phyloP scores from a whole-genome alignment of 345 rosid genomes.

The Camelina hispida region DNA sequence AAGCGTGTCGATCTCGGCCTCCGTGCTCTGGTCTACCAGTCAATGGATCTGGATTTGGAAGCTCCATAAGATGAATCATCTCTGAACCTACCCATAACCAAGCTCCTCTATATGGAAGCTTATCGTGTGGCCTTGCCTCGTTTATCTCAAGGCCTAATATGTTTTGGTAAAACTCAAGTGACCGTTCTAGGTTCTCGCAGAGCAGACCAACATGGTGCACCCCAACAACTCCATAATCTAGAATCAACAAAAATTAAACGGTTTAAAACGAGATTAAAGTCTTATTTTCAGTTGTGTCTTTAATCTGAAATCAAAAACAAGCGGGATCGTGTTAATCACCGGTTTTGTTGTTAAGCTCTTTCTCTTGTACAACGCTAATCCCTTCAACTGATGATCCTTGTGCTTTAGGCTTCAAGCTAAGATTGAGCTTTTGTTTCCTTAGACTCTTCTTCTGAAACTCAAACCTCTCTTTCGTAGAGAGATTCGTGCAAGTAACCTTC shows the following conservation, averaged over 20 bases:
- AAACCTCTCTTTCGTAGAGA: slow-evolving; percentile 35
- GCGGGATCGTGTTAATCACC: slow-evolving; percentile 46
- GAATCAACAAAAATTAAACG: slow-evolving; percentile 7
- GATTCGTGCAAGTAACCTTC: slow-evolving; percentile 33
- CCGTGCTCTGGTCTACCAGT: slow-evolving; percentile 91
- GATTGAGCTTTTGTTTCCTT: slow-evolving; percentile 41
- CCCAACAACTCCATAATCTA: slow-evolving; percentile 86
- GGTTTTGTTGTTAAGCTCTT: slow-evolving; percentile 51
- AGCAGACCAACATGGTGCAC: slow-evolving; percentile 91
- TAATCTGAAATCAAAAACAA: not conserved
- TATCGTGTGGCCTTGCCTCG: slow-evolving; percentile 91
- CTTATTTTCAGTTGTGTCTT: not conserved
- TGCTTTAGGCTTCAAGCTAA: slow-evolving; percentile 50
- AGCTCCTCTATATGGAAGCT: slow-evolving; percentile 91
- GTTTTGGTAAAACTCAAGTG: slow-evolving; percentile 85
- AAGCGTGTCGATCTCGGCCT: slow-evolving; percentile 92
- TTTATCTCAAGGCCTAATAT: slow-evolving; percentile 87
- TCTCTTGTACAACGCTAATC: slow-evolving; percentile 47
- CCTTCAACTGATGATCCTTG: slow-evolving; percentile 59
- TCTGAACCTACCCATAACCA: slow-evolving; percentile 99
- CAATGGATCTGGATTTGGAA: slow-evolving; percentile 94
- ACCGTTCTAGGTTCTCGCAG: slow-evolving; percentile 81
- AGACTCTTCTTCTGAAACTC: slow-evolving; percentile 35
- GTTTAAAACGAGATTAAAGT: not conserved
- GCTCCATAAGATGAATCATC: slow-evolving; percentile 99